Conservation (phyloP, 148 eudicot genomes). For the Fagopyrum homotropicum region DNA sequence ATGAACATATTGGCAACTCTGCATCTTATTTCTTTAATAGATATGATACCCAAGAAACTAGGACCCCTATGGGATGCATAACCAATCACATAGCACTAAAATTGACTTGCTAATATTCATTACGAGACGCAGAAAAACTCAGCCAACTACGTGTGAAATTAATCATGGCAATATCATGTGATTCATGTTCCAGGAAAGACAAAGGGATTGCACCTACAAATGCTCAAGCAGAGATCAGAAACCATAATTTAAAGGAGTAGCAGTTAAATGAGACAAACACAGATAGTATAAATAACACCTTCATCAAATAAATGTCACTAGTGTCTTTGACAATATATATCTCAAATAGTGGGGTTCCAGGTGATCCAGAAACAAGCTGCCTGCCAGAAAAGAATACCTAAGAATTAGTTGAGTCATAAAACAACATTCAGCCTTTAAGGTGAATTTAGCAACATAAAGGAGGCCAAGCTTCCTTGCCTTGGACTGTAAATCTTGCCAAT, state of each 20-base stretch:
- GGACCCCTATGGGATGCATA: background rate
- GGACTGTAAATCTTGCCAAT: conserved; percentile 80
- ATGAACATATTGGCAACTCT: background rate
- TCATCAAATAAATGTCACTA: conserved; percentile 60
- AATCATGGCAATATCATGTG: background rate
- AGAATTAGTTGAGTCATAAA: background rate
- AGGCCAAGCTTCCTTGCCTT: conserved; percentile 33
- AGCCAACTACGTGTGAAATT: background rate
- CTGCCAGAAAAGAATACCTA: conserved; percentile 33
- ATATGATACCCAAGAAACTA: background rate
- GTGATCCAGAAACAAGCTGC: conserved; percentile 77
- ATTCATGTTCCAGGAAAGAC: background rate
- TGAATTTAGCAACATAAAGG: background rate
- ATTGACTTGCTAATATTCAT: no score
- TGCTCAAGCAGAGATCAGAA: background rate
- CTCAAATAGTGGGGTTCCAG: conserved; percentile 91
- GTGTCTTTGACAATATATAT: conserved; percentile 70
- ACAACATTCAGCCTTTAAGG: background rate
- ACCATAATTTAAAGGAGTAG: background rate
- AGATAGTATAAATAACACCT: conserved; percentile 35
- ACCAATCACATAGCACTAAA: no score
- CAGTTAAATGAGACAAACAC: background rate
- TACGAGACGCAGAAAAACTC: no score
- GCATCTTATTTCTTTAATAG: background rate
- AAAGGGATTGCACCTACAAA: background rate